Base-by-base conservation (phyloP, 495 filamentous ascomycete species). In the Jackrogersella minutella region DNA sequence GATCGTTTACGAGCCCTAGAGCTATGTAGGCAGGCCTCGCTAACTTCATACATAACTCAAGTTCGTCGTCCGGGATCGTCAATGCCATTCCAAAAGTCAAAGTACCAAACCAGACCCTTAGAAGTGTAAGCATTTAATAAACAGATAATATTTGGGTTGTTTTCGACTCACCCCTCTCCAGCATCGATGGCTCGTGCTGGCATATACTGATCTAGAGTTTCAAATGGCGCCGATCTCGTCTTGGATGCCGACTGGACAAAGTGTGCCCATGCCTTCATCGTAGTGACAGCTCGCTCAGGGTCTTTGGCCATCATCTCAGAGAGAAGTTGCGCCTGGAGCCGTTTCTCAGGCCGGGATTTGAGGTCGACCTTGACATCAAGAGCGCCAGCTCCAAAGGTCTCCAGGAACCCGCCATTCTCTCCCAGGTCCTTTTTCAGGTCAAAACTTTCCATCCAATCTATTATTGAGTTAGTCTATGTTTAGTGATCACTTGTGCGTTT, bases 251-350 rank as follows among this genome's bases (percentile, higher is more conserved):
- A 49, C 44, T 49, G 44, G 26, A 49, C 44, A 17, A 49, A 49
- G 3, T 26, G n/a, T 2, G 44, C 44, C 44, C 44, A 49, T 3
- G 44, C 44, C 44, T 49, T 49, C 44, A 49, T 49, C 7, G 44
- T 49, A 9, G 44, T 49, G n/a, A 31, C 31, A 11, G 44, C 44
- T 9, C 44, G 22, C 14, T 49, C 26, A 5, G 44, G 44, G 9
- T 49, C 44, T 17, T 49, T 49, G 24, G 44, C 44, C 44, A 49
- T 49, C 44, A 49, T 49, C 44, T 49, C 44, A 10, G 44, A 49
- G n/a, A 49, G 44, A 31, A 49, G 13, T 9, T 49, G 44, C 9
- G 14, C 5, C 26, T 49, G 44, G n/a, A 49, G 44, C 0, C 44
- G 22, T 31, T 49, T 49, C 14, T 49, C 44, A n/a, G 44, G 44